Base-by-base conservation (phyloP, 2,329 filamentous ascomycete species). In the Aureobasidium zeae region DNA sequence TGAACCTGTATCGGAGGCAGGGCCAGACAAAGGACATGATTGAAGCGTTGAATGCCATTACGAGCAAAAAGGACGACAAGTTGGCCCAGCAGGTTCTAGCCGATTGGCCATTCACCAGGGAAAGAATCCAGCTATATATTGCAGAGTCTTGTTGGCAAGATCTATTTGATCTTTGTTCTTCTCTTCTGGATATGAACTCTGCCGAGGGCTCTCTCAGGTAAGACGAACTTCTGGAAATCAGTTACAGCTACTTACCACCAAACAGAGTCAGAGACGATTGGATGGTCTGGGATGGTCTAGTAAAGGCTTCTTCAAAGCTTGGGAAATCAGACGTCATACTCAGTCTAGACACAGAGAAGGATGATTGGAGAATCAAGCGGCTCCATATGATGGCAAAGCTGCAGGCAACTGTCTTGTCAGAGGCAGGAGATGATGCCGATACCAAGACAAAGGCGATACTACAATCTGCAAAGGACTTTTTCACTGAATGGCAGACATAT, bases 1-100 rank as follows among this genome's bases (percentile, higher is more conserved):
- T 45, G 21, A 34, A 48, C 11, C 21, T 48, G 7, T 41, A 39
- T 13, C 41, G 41, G 11, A 44, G 41, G 26, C 46, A 48, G 26
- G 46, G 29, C 4, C 39, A 38, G 22, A 20, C 19, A 15, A 31
- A 39, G 24, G 26, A 41, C 16, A 32, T 45, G 25, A 34, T 45
- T 19, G 26, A 36, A 20, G 32, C 13, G 1, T 15, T 48, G 15
- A 42, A 48, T 15, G 17, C 41, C 2, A 33, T 38, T 9, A 39
- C 24, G 20, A 21, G n/a, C 8, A 43, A 42, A 29, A 12, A 41
- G 19, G 43, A 45, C 10, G 32, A 29, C 20, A 36, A 36, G 10
- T 16, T 45, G 8, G 43, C 43, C 16, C 31, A 45, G 28, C 43
- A 45, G 21, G 31, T 36, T 15, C 11, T 45, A 7, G 32, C 12